These are phyloP conservation scores for Neurospora sublineolata DNA, from an alignment of 495 filamentous ascomycete genomes.

Conservation along the genomic window DNA sequence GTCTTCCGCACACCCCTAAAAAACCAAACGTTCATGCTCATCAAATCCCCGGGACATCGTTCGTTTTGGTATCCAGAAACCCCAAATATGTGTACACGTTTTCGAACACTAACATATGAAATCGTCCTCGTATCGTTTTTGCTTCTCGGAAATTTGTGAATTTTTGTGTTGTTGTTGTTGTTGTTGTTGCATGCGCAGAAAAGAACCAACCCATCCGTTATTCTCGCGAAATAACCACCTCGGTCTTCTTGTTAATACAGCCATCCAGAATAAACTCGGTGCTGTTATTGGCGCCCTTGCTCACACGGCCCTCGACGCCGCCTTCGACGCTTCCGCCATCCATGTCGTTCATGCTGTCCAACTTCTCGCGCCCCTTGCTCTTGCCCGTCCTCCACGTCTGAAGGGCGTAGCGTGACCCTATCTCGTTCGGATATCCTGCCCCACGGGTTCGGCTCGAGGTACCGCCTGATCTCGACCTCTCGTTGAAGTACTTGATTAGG, in stretches of 20 bases:
- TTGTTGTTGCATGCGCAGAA: neutral
- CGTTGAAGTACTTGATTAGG: conserved; percentile 32
- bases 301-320: conserved; percentile 9
- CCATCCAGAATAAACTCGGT: conserved; percentile 13
- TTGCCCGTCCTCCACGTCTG: conserved; percentile 9
- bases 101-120: neutral
- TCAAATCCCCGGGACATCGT: neutral
- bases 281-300: conserved; percentile 9
- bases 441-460: conserved; percentile 15
- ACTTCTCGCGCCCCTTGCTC: conserved; percentile 6
- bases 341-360: conserved; percentile 13
- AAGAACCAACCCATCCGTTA: neutral
- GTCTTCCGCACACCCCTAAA: neutral
- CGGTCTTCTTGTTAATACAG: conserved; percentile 17
- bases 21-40: neutral
- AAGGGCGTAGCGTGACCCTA: conserved; percentile 13
- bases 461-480: conserved; percentile 9
- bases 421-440: conserved; percentile 36
- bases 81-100: neutral
- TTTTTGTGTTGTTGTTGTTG: neutral
- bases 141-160: neutral
- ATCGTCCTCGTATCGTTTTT: neutral
- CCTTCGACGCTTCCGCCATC: conserved; percentile 12
- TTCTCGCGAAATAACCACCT: conserved; percentile 12
- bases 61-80: neutral